These are phyloP conservation scores for Immersiella caudata DNA, from an alignment of 495 filamentous ascomycete species.

Conservation along the genomic window DNA sequence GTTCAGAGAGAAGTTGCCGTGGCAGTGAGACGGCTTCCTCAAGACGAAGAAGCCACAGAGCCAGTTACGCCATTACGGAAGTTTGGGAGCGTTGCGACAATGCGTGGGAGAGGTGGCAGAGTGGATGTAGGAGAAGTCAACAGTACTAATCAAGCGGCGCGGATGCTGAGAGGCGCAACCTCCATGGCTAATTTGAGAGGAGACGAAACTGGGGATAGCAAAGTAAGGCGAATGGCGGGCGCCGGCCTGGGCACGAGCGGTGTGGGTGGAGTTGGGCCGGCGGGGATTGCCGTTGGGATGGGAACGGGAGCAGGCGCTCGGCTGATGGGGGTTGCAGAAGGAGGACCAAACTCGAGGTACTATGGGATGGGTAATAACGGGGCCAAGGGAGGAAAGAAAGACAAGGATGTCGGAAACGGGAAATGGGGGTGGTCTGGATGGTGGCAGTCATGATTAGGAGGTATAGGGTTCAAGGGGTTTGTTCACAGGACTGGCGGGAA, in stretches of 20 bases:
- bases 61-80: not conserved
- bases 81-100: not conserved
- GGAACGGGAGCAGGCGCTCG: not conserved
- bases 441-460: conserved; percentile 21
- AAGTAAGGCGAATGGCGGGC: not conserved
- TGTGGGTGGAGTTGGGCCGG: not conserved
- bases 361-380: conserved; percentile 6
- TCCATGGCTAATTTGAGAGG: not conserved
- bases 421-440: conserved; percentile 28
- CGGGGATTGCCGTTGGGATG: conserved; percentile 10
- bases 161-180: not conserved
- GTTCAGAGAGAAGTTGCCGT: not conserved
- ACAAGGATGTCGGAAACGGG: conserved; percentile 25
- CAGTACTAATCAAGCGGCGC: not conserved
- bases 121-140: not conserved
- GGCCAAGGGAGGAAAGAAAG: conserved; percentile 17
- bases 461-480: not conserved
- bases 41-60: not conserved
- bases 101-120: not conserved
- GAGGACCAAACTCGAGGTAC: not conserved
- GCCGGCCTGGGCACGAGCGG: not conserved
- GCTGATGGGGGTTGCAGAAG: conserved; percentile 6
- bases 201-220: not conserved
- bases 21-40: not conserved
- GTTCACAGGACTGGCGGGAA: not conserved